Evolutionary conservation across 2,329 filamentous ascomycete species (phyloP), one percentile per base, ranked within the genome.

Genomic region (Ophiostoma piceae): DNA sequence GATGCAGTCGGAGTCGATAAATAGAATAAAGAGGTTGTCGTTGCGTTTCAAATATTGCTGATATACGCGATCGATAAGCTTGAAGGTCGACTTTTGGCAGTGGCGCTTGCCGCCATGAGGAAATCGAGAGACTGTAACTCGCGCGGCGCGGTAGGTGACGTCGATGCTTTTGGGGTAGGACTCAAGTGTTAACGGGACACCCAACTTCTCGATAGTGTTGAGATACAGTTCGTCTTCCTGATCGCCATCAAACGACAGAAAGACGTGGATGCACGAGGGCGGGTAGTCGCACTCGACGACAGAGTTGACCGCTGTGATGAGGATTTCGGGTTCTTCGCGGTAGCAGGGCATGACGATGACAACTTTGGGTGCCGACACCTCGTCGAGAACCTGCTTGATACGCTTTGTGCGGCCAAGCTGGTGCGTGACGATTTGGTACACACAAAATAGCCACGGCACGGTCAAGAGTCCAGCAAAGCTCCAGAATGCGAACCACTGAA

Each of bases 261-360:
- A 98, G 39, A 97, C 89, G 78, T 98, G 95, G 71, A 97, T 90
- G 78, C 94, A 97, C 1, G 91, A 90, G 5, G 92, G 87, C 0
- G 95, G 94, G 74, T 98, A 98, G 75, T 97, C 94, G 79, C 92
- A 96, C 75, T 94, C 91, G 68, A 97, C 92, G 43, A 98, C 89
- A 0, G 94, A 97, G 79, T 97, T 89, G 74, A 97, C 85, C 4
- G 94, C 95, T 66, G 90, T 91, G 69, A 97, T 84, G 66, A 98
- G 84, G 14, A 96, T 85, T 0, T 92, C 90, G 0, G 92, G 92
- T 39, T 93, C 88, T 77, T 98, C 95, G 76, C 95, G 92, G 82
- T 97, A 98, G 76, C 94, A 96, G 4, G 94, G 95, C 93, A 98
- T 97, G 71, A 98, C 90, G 71, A 98, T 91, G 73, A 97, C 92